A percentile compares a stretch with the other conserved stretches of the same genome.
These are phyloP conservation scores for Lagenidium sp. DNA, from an alignment of 352 stramenopile genomes.

Conservation along the genomic window DNA sequence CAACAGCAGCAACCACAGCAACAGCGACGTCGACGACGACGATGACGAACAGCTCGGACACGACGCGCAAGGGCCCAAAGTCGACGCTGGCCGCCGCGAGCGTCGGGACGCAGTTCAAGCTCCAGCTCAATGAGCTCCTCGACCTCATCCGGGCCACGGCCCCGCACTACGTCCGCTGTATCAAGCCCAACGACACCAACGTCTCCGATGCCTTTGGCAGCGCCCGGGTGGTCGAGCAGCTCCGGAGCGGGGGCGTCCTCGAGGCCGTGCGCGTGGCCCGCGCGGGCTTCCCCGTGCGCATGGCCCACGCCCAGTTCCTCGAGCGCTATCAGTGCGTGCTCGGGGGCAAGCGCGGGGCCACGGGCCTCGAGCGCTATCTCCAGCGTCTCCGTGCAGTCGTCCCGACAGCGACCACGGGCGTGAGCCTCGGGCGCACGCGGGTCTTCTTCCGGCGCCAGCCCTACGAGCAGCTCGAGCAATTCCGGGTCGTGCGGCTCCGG, in stretches of 20 bases:
- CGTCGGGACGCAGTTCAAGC: conserved; percentile 90
- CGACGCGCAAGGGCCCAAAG: conserved; percentile 22
- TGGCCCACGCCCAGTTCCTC: conserved; percentile 73
- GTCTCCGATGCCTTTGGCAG: conserved; percentile 65
- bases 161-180: conserved; percentile 98
- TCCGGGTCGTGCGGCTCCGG: conserved; percentile 22
- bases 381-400: conserved; percentile 3
- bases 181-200: conserved; percentile 96
- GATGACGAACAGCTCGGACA: neutral
- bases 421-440: conserved; percentile 85
- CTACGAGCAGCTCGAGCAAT: conserved; percentile 89
- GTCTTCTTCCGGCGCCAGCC: conserved; percentile 93
- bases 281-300: conserved; percentile 76
- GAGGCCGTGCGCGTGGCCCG: conserved; percentile 83
- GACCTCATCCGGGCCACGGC: conserved; percentile 90
- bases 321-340: conserved; percentile 52
- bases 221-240: conserved; percentile 68
- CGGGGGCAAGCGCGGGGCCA: neutral
- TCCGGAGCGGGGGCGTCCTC: conserved; percentile 80
- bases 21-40: neutral
- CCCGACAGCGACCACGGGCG: conserved; percentile 9
- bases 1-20: neutral
- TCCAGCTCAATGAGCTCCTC: conserved; percentile 92
- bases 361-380: conserved; percentile 6
- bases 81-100: conserved; percentile 61